Base-by-base conservation (phyloP, 1,284 basidiomycete genomes). In the Moesziomyces parantarcticus region DNA sequence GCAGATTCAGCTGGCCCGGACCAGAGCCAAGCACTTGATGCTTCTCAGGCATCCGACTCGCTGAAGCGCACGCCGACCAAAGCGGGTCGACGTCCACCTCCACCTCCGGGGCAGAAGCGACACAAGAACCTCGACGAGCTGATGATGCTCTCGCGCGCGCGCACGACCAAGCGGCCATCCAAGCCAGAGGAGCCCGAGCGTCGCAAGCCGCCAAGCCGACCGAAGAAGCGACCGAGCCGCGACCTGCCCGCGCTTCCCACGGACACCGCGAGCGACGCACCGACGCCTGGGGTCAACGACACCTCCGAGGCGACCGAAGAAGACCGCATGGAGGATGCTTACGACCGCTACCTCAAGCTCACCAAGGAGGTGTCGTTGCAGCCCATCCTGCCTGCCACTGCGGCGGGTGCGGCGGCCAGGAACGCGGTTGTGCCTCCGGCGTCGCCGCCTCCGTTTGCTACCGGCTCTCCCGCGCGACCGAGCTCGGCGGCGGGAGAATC, bases 281-380 rank as follows among this genome's bases (percentile, higher is more conserved):
- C 49, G 25, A 9, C 20, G 23, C n/a, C 16, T 18, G 34, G 13
- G 43, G 14, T 8, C 23, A 22, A 21, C 20, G 36, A 21, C 20
- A 42, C 51, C 41, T 29, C 47, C 9, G 44, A 34, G 45, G 52
- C 26, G 32, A 63, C 46, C 44, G 76, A 86, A 86, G 34, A 80
- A 34, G 69, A 74, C 20, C 55, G 67, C 26, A 86, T 92, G 55
- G 90, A 94, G 77, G 94, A 97, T 84, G 94, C 94, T 0, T 97
- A 92, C 83, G 92, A 93, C 62, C 88, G 92, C 20, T 97, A 85
- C 87, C 89, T 45, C 93, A 91, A 82, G 68, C 84, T 83, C 26
- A 68, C 68, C 26, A 71, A 72, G 22, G 72, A 75, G 48, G 75
- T 77, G 2, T 67, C 71, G 20, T 22, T 75, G 63, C 66, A 60